Base-by-base conservation (phyloP, 805 yeast species). In the Myxozyma neotropica region DNA sequence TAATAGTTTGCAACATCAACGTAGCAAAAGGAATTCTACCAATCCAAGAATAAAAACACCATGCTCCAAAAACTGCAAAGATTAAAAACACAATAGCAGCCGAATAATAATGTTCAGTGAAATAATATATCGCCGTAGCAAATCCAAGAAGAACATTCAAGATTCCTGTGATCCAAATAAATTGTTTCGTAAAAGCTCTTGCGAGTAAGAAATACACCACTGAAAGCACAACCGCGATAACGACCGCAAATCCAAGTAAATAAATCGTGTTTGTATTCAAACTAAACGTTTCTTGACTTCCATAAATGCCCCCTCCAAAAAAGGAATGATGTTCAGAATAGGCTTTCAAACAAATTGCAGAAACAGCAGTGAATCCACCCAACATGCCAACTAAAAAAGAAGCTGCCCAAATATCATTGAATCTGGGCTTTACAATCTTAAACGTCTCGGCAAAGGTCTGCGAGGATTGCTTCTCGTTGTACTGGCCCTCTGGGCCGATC, bases 31-130 rank as follows among this genome's bases (percentile, higher is more conserved):
- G 92, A 57, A 88, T 88, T 67, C 94, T 77, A 6, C 74, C 70
- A 64, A 94, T 79, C 77, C 87, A 82, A 5, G 81, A 73, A 89
- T 89, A 88, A 74, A 86, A 89, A 70, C 85, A 81, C 78, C 81
- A 83, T 6, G 88, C 89, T 24, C 85, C 80, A 54, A 87, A 72
- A 1, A 80, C 69, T 0, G 91, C 80, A 72, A 88, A 87, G 0
- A 86, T 79, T 63, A 87, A 74, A 65, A 86, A 87, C 38, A 86
- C 90, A 61, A 88, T 77, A 1, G 90, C 96, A 0, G 95, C 93
- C 3, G 93, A 85, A 77, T 86, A 89, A 73, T 88, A 87, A 33
- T 78, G 76, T 65, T 81, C 78, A 1, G 80, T 84, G 67, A 91
- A 79, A 69, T 87, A 88, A 73, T 83, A 86, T 66, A 91, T 85